These are phyloP conservation scores for Phytopythium helicoides DNA, from an alignment of 352 stramenopile genomes.

Conservation along the genomic window DNA sequence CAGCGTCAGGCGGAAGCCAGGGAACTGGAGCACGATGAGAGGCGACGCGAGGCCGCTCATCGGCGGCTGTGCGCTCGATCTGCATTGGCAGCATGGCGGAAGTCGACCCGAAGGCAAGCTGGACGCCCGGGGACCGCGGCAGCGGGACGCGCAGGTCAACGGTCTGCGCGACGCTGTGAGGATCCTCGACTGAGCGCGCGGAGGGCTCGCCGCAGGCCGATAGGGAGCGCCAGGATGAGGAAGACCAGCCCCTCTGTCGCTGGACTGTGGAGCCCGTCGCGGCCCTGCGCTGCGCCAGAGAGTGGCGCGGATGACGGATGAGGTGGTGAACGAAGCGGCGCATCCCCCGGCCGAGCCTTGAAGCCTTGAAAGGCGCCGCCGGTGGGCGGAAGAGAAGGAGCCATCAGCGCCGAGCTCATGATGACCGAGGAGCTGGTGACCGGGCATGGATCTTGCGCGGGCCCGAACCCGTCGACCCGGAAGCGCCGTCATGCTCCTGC, in stretches of 20 bases:
- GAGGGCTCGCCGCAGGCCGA: not conserved
- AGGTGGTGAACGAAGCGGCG: not conserved
- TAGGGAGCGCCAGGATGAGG: slow-evolving; percentile 1
- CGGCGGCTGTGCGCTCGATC: slow-evolving; percentile 11
- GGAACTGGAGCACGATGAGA: slow-evolving; percentile 62
- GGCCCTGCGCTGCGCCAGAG: slow-evolving; percentile 7
- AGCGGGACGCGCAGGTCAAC: slow-evolving; percentile 1
- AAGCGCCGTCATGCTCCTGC: not conserved
- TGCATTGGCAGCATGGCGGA: slow-evolving; percentile 11
- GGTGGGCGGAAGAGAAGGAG: not conserved
- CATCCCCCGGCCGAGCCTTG: slow-evolving; percentile 3
- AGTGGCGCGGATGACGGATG: not conserved
- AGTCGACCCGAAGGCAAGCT: too few relatives aligned
- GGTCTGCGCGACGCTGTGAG: not conserved
- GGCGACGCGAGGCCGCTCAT: slow-evolving; percentile 25
- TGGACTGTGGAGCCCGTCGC: not conserved
- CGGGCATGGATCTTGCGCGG: not conserved
- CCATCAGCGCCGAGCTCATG: slow-evolving; percentile 2
- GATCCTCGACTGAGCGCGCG: slow-evolving; percentile 4
- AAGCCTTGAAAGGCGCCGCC: too few relatives aligned
- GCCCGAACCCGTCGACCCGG: not conserved
- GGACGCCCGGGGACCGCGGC: too few relatives aligned
- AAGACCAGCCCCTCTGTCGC: not conserved
- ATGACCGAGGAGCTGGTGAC: not conserved
- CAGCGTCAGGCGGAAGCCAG: slow-evolving; percentile 47